Percentiles rank a stretch among this genome's conserved stretches.
Evolutionary conservation across 495 filamentous ascomycete genomes (phyloP).

Genomic region (Tuber melanosporum): DNA sequence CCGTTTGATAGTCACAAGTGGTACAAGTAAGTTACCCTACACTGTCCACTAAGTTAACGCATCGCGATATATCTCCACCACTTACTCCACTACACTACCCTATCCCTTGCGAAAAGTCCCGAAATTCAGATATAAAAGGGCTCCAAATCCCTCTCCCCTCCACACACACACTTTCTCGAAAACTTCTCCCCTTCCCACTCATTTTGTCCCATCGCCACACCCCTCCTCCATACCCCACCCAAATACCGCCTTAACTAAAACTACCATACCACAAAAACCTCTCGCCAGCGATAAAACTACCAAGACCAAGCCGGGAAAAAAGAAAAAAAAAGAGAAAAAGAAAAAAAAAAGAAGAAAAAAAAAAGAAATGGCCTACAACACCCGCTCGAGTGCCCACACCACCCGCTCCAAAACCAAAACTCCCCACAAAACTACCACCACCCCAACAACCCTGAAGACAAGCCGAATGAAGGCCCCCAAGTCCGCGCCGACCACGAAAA

Average conservation of each 20-base stretch:
- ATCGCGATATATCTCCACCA: background rate
- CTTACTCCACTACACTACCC: background rate
- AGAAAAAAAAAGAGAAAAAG: background rate
- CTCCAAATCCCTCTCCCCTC: background rate
- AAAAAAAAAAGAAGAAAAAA: constrained; percentile 27
- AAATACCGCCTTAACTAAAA: background rate
- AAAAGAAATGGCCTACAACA: constrained; percentile 41
- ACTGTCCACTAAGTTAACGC: background rate
- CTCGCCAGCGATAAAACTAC: background rate
- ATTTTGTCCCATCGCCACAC: background rate
- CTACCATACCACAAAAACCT: background rate
- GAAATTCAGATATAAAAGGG: background rate
- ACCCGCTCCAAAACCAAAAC: constrained; percentile 36
- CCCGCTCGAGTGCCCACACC: constrained; percentile 35
- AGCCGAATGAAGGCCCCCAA: constrained; percentile 18
- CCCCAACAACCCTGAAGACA: constrained; percentile 39
- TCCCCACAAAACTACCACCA: constrained; percentile 35
- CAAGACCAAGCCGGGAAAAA: background rate
- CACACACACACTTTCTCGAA: background rate
- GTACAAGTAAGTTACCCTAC: background rate
- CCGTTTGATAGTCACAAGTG: background rate
- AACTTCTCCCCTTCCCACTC: background rate
- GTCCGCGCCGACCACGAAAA: constrained; percentile 22
- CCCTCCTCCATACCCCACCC: background rate
- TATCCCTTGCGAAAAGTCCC: background rate